These are phyloP conservation scores for Solanum chacoense DNA, from an alignment of 305 asterid species.

Conservation along the genomic window DNA sequence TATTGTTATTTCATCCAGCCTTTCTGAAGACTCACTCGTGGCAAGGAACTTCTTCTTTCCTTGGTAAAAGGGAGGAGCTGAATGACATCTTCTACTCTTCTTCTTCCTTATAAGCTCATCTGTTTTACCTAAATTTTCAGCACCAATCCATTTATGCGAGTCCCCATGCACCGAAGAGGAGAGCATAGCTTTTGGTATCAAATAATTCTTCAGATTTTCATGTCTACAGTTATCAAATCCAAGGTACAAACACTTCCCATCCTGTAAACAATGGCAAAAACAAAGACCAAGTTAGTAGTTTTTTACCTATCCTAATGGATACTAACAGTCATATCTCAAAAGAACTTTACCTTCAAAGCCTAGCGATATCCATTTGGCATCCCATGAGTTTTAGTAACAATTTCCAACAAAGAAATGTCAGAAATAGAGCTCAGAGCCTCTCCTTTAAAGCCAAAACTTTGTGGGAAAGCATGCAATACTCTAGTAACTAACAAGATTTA, in stretches of 20 bases:
- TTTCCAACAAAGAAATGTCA: not conserved
- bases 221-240: too few relatives aligned
- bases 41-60: conserved; percentile 44
- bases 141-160: conserved; percentile 12
- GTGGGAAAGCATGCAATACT: not conserved
- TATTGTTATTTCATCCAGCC: conserved; percentile 17
- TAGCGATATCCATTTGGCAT: not conserved
- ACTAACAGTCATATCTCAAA: not conserved
- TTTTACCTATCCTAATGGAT: not conserved
- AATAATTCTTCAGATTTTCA: conserved; percentile 13
- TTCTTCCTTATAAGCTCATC: conserved; percentile 33
- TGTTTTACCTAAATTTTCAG: conserved; percentile 14
- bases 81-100: conserved; percentile 43
- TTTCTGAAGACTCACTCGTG: conserved; percentile 26
- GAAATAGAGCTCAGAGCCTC: not conserved
- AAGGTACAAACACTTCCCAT: too few relatives aligned
- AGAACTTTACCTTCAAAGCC: not conserved
- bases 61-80: conserved; percentile 84
- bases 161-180: conserved; percentile 1
- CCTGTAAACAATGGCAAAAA: not conserved
- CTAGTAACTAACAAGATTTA: not conserved
- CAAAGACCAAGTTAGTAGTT: not conserved
- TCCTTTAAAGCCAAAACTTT: too few relatives aligned
- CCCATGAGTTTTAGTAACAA: not conserved
- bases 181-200: not conserved